Conservation (phyloP, 305 asterid species). For the Solanum aculeatissimum region DNA sequence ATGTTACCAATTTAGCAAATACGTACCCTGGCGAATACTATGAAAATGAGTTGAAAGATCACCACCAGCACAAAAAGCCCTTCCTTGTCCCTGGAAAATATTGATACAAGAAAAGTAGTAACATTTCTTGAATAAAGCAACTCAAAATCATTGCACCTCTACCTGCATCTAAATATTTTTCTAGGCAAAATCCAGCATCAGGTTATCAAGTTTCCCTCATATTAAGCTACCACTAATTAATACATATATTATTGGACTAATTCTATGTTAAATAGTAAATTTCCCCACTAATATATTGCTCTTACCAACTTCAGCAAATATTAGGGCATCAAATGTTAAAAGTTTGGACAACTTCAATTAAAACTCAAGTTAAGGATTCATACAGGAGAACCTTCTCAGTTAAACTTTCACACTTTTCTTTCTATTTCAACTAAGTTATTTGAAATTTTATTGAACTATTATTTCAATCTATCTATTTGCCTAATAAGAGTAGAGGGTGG, state of each 20-base stretch:
- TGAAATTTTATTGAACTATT: too few relatives aligned
- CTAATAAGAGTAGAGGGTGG: too few relatives aligned
- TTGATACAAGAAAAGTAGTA: neutral
- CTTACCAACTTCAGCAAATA: neutral
- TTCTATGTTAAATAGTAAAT: too few relatives aligned
- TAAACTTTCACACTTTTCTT: neutral
- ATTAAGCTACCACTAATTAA: neutral
- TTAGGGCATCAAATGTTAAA: too few relatives aligned
- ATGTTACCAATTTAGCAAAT: neutral
- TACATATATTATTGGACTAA: too few relatives aligned
- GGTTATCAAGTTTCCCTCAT: neutral
- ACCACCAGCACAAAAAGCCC: constrained; percentile 94
- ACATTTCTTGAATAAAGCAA: neutral
- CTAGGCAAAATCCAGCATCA: neutral
- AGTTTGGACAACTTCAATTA: neutral
- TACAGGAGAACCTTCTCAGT: too few relatives aligned
- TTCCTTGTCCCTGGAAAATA: constrained; percentile 51
- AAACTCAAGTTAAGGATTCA: neutral
- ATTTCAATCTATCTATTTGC: too few relatives aligned
- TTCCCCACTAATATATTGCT: neutral
- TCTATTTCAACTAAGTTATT: too few relatives aligned
- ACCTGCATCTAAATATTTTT: neutral
- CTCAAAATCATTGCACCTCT: neutral
- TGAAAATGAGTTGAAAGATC: constrained; percentile 66
- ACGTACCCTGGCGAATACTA: constrained; percentile 43